These are phyloP conservation scores for Jasminum sambac DNA, from an alignment of 257 asterid genomes.

Conservation along the genomic window DNA sequence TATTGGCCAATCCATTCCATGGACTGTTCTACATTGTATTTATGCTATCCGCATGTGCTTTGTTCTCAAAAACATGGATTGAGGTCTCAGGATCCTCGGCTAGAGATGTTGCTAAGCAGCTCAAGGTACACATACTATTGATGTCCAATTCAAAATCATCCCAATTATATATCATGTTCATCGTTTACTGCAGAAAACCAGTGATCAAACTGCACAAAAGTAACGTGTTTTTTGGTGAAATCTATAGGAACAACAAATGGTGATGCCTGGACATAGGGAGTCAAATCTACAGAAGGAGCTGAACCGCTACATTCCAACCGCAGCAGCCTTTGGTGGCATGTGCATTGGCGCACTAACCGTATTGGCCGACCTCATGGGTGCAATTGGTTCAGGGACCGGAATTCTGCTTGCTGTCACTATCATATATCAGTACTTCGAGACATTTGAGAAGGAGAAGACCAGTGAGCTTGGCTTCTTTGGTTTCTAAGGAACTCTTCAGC, in stretches of 20 bases:
- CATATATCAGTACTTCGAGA: conserved; percentile 28
- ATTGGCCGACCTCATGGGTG: conserved; percentile 28
- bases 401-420: conserved; percentile 26
- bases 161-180: neutral
- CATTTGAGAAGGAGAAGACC: conserved; percentile 27
- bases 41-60: conserved; percentile 34
- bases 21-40: conserved; percentile 27
- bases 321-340: conserved; percentile 30
- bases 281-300: conserved; percentile 26
- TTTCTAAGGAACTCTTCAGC: conserved; percentile 10
- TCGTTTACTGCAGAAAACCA: too few relatives aligned
- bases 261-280: conserved; percentile 26
- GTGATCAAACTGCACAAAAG: too few relatives aligned
- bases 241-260: conserved; percentile 28
- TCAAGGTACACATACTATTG: conserved; percentile 24
- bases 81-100: conserved; percentile 33
- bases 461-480: conserved; percentile 28
- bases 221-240: neutral
- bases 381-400: conserved; percentile 24
- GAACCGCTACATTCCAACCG: conserved; percentile 27
- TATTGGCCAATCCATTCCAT: conserved; percentile 28
- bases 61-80: conserved; percentile 35
- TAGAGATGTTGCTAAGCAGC: conserved; percentile 30
- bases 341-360: conserved; percentile 21
- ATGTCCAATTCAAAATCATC: conserved; percentile 4